These are phyloP conservation scores for Hypoxylon lenormandii DNA, from an alignment of 495 filamentous ascomycete species.

Conservation along the genomic window DNA sequence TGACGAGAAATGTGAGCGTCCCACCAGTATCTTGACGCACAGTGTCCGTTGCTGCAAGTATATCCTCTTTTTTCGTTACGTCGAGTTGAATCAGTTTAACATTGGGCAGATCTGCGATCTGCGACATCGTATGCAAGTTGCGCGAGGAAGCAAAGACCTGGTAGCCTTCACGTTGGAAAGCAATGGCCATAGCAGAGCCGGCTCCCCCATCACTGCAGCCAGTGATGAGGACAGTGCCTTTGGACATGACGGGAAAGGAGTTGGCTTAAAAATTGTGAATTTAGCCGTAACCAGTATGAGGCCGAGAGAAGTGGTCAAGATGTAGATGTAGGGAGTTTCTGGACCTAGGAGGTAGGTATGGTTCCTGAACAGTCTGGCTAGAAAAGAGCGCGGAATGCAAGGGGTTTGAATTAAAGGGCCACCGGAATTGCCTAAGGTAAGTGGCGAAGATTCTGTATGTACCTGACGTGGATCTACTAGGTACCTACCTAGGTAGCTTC, in stretches of 20 bases:
- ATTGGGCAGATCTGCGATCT: conserved; percentile 2
- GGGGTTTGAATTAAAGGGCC: no score
- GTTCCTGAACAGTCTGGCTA: no score
- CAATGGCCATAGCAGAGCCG: conserved; percentile 53
- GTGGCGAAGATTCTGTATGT: no score
- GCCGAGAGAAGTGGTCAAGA: no score
- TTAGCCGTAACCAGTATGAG: no score
- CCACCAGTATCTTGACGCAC: conserved; percentile 44
- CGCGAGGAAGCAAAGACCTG: conserved; percentile 54
- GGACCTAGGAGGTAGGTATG: no score
- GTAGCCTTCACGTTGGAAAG: conserved; percentile 53
- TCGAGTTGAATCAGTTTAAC: conserved; percentile 59
- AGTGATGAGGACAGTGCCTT: conserved; percentile 54
- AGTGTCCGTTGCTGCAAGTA: conserved; percentile 49
- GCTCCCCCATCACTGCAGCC: conserved; percentile 60
- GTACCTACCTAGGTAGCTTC: no score
- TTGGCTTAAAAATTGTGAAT: no score
- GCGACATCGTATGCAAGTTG: conserved; percentile 17
- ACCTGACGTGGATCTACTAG: no score
- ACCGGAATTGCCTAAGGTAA: no score
- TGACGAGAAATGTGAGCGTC: conserved; percentile 61
- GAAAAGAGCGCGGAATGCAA: no score
- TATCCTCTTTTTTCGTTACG: conserved; percentile 51
- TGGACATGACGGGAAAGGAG: background rate
- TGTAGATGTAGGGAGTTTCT: no score